phyloP scores from a whole-genome alignment of 768 basidiomycete genomes.

The Mycena alexandri region DNA sequence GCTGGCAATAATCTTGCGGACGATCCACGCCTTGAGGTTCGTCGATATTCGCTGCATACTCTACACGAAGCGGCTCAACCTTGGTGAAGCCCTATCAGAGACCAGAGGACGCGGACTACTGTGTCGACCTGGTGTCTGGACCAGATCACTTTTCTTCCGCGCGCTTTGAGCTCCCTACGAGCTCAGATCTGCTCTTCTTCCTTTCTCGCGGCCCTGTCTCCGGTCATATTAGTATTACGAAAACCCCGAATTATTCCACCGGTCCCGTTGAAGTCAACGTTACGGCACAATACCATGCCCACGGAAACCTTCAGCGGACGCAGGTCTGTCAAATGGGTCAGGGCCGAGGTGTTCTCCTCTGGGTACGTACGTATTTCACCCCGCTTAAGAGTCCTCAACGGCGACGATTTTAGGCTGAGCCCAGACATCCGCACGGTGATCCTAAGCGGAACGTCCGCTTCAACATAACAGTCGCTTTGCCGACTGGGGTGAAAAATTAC shows the following conservation, averaged over 20 bases:
- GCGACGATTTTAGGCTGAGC: conserved; percentile 16
- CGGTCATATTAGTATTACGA: conserved; percentile 5
- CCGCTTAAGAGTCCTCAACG: too few relatives aligned
- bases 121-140: conserved; percentile 8
- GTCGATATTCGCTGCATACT: neutral
- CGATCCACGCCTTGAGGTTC: conserved; percentile 23
- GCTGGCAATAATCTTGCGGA: neutral
- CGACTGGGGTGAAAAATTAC: conserved; percentile 6
- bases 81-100: conserved; percentile 12
- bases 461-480: conserved; percentile 21
- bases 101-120: conserved; percentile 21
- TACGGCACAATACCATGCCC: too few relatives aligned
- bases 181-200: conserved; percentile 22
- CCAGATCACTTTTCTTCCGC: neutral
- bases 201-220: conserved; percentile 24
- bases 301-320: conserved; percentile 1
- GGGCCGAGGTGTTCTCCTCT: conserved; percentile 22
- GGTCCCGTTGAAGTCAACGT: conserved; percentile 23
- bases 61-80: neutral
- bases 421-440: conserved; percentile 23
- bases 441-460: conserved; percentile 13
- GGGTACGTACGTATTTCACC: conserved; percentile 8
- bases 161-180: conserved; percentile 20
- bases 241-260: neutral
- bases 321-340: conserved; percentile 23